Conservation (phyloP, 345 rosid species). For the Eucalyptus cloeziana region DNA sequence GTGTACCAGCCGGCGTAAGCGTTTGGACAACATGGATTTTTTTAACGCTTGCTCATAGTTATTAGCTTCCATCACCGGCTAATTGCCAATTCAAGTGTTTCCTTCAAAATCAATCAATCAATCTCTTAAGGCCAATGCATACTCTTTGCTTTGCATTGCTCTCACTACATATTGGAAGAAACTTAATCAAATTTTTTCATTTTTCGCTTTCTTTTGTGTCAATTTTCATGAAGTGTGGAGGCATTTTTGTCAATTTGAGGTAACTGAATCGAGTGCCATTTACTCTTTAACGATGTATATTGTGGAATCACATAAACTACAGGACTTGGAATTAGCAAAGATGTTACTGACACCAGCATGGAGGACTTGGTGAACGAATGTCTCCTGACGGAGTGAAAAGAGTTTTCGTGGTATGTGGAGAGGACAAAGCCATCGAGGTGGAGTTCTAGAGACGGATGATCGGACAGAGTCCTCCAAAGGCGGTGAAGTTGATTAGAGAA, state of each 20-base stretch:
- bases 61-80: not conserved
- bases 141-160: not conserved
- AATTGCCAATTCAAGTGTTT: not conserved
- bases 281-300: not conserved
- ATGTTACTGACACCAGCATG: slow-evolving; percentile 6
- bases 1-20: not conserved
- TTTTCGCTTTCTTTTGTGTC: not conserved
- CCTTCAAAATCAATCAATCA: not conserved
- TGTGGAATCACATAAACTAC: not conserved
- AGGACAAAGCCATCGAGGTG: slow-evolving; percentile 7
- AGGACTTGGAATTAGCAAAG: slow-evolving; percentile 19
- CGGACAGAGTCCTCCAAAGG: not conserved
- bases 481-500: not conserved
- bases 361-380: slow-evolving; percentile 1
- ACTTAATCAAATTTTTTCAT: not conserved
- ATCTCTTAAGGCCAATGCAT: not conserved
- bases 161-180: not conserved
- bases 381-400: slow-evolving; percentile 2
- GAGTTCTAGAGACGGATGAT: slow-evolving; percentile 14
- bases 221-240: not conserved
- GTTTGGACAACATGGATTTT: not conserved
- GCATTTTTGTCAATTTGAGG: not conserved
- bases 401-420: slow-evolving; percentile 6
- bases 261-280: not conserved
- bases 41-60: not conserved